phyloP scores from a whole-genome alignment of 441 rosid genomes.

The Eutrema salsugineum region DNA sequence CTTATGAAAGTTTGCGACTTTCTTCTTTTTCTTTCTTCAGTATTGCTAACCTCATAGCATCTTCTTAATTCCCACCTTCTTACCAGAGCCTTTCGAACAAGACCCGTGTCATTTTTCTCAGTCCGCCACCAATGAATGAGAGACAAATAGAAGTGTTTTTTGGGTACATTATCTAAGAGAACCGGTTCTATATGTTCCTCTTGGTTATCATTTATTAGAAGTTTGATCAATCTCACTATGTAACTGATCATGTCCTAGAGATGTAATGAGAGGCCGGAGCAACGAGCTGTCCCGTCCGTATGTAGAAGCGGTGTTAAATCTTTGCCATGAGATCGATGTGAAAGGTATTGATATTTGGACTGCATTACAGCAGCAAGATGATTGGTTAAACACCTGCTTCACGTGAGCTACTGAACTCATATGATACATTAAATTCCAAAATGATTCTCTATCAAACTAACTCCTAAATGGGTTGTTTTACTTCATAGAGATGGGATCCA shows the following conservation, averaged over 20 bases:
- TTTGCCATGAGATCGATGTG: slow-evolving; percentile 55
- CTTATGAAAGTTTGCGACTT: background rate
- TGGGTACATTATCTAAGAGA: slow-evolving; percentile 29
- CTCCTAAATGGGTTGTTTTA: background rate
- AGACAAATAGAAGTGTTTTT: slow-evolving; percentile 20
- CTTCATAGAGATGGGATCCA: slow-evolving; percentile 65
- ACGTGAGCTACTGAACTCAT: slow-evolving; percentile 42
- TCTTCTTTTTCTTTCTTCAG: background rate
- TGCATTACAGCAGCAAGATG: slow-evolving; percentile 50
- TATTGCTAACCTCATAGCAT: background rate
- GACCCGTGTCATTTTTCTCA: slow-evolving; percentile 64
- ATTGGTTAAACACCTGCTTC: slow-evolving; percentile 62
- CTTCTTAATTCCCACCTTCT: background rate
- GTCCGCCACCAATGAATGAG: slow-evolving; percentile 74
- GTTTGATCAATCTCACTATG: background rate
- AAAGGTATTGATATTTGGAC: slow-evolving; percentile 70
- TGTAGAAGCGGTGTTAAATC: slow-evolving; percentile 61
- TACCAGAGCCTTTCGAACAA: slow-evolving; percentile 68
- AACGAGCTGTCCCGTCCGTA: slow-evolving; percentile 54
- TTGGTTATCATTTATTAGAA: background rate
- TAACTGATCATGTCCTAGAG: slow-evolving; percentile 2
- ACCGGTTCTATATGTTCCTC: background rate
- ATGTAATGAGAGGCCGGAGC: slow-evolving; percentile 35
- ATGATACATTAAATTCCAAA: background rate
- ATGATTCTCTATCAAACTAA: background rate